Conservation (phyloP, 108 stramenopile species). For the Chaetoceros tenuissimus region DNA sequence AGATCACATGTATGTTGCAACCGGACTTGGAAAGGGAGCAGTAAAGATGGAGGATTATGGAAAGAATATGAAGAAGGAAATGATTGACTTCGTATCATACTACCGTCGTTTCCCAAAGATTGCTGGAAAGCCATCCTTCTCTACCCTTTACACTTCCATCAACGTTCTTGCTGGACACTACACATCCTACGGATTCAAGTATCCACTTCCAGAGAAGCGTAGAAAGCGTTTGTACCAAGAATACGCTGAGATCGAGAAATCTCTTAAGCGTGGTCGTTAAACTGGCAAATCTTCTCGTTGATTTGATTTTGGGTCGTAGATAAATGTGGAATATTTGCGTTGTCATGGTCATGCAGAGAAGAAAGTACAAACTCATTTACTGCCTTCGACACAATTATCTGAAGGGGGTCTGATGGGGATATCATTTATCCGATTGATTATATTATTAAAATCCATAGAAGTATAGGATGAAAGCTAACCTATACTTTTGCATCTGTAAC, state of each 20-base stretch:
- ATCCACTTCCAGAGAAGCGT: conserved; percentile 96
- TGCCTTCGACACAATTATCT: conserved; percentile 3
- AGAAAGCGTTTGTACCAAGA: conserved; percentile 96
- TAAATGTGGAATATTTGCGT: too few relatives aligned
- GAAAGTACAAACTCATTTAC: conserved; percentile 4
- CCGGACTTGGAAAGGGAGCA: conserved; percentile 84
- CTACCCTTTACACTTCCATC: conserved; percentile 92
- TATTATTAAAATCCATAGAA: too few relatives aligned
- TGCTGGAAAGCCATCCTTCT: conserved; percentile 90
- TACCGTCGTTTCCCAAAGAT: conserved; percentile 88
- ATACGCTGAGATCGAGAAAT: conserved; percentile 91
- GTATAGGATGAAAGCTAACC: too few relatives aligned
- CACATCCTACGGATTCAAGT: conserved; percentile 95
- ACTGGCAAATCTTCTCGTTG: conserved; percentile 1
- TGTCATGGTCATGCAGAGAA: too few relatives aligned
- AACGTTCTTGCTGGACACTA: conserved; percentile 96
- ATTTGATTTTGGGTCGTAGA: too few relatives aligned
- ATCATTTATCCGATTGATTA: too few relatives aligned
- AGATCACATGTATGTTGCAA: conserved; percentile 83
- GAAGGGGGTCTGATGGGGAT: too few relatives aligned
- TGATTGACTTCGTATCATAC: conserved; percentile 93
- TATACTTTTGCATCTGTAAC: too few relatives aligned
- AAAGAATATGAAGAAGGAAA: conserved; percentile 93
- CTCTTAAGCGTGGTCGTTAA: conserved; percentile 77
- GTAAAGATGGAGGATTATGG: conserved; percentile 87